Percentiles rank a stretch among this genome's conserved stretches.
Evolutionary conservation across 805 yeast genomes (phyloP).

Genomic region (Wickerhamiella kazuoi): DNA sequence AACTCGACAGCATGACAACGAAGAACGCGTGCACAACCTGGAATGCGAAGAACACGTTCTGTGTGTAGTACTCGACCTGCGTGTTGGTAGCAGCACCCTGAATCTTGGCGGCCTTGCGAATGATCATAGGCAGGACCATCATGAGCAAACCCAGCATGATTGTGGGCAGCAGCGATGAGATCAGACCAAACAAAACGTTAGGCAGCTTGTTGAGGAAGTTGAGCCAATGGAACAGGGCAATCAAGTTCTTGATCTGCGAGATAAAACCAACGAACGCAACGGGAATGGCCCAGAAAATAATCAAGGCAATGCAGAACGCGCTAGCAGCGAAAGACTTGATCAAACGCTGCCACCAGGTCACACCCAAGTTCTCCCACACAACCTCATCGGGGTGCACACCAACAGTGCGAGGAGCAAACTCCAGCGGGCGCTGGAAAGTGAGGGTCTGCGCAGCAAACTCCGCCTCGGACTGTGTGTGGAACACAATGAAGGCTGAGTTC

Average conservation of each 20-base stretch:
- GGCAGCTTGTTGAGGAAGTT: constrained; percentile 66
- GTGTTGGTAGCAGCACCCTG: constrained; percentile 59
- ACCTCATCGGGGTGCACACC: constrained; percentile 70
- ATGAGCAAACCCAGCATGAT: constrained; percentile 63
- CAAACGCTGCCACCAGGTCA: constrained; percentile 39
- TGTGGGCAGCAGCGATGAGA: constrained; percentile 78
- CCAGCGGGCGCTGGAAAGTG: constrained; percentile 28
- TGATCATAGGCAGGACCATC: constrained; percentile 72
- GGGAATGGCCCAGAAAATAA: constrained; percentile 90
- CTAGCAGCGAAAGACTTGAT: constrained; percentile 43
- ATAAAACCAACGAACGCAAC: constrained; percentile 94
- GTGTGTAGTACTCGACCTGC: constrained; percentile 64
- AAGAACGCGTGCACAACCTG: constrained; percentile 79
- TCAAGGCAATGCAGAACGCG: constrained; percentile 38
- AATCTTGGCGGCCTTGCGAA: constrained; percentile 56
- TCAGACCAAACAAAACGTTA: constrained; percentile 48
- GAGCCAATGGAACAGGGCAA: constrained; percentile 36
- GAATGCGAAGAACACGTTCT: constrained; percentile 77
- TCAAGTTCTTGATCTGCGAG: constrained; percentile 58
- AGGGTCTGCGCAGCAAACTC: constrained; percentile 75
- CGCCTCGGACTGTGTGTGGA: constrained; percentile 69
- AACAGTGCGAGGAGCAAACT: constrained; percentile 31
- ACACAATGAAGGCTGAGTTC: constrained; percentile 69
- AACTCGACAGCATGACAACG: constrained; percentile 66
- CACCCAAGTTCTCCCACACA: constrained; percentile 60